phyloP scores from a whole-genome alignment of 2,329 filamentous ascomycete species.

The Fusarium tupiense region DNA sequence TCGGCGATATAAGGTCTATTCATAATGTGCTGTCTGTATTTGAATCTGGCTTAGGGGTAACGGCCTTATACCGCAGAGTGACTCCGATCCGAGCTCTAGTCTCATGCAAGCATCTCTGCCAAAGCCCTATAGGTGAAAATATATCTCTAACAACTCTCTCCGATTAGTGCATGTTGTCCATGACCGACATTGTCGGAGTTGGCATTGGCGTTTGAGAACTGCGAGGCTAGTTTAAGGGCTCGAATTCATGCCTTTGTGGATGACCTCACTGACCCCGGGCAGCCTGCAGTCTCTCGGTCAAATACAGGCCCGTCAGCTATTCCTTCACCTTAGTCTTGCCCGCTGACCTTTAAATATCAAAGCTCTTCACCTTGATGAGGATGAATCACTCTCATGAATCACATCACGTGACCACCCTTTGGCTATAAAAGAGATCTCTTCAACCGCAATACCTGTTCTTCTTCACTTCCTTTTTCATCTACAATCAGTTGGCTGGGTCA shows the following conservation, averaged over 20 bases:
- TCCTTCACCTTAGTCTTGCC: rapidly evolving
- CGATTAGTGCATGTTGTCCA: rapidly evolving
- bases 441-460: background rate
- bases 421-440: background rate
- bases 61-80: background rate
- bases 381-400: background rate
- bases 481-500: background rate
- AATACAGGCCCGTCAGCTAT: rapidly evolving
- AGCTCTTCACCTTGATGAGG: background rate
- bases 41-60: no score
- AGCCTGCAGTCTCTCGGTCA: background rate
- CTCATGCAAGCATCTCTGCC: background rate
- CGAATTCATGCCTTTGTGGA: background rate
- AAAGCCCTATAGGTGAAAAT: background rate
- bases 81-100: background rate
- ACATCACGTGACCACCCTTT: background rate
- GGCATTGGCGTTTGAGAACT: background rate
- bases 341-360: rapidly evolving
- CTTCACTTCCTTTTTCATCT: background rate
- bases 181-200: background rate
- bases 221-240: background rate
- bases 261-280: background rate
- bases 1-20: rapidly evolving
- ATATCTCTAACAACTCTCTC: no score
- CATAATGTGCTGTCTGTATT: no score